Conservation (phyloP, 805 yeast species). For the Ogataea paradorogensis region DNA sequence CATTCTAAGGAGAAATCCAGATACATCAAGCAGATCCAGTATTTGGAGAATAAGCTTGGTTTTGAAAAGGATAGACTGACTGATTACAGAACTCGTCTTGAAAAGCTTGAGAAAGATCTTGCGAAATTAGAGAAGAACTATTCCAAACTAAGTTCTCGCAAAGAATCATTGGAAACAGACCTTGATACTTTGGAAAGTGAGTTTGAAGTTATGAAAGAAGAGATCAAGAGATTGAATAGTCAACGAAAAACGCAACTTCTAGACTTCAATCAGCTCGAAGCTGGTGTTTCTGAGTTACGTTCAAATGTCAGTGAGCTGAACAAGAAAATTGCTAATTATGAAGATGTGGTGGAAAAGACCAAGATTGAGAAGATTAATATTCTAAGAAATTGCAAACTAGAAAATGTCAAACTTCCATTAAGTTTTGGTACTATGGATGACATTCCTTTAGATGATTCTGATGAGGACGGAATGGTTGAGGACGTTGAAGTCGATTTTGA, state of each 20-base stretch:
- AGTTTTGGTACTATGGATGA: slow-evolving; percentile 56
- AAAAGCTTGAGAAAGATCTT: slow-evolving; percentile 40
- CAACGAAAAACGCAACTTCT: slow-evolving; percentile 16
- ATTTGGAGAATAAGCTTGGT: slow-evolving; percentile 55
- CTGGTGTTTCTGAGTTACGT: slow-evolving; percentile 27
- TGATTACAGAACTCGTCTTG: slow-evolving; percentile 48
- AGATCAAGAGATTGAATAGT: slow-evolving; percentile 24
- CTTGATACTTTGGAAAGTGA: slow-evolving; percentile 41
- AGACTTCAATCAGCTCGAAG: slow-evolving; percentile 30
- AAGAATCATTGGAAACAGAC: slow-evolving; percentile 30
- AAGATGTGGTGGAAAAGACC: slow-evolving; percentile 52
- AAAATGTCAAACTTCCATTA: slow-evolving; percentile 63
- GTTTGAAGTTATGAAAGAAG: slow-evolving; percentile 36
- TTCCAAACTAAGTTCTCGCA: slow-evolving; percentile 32
- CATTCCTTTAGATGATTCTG: slow-evolving; percentile 57
- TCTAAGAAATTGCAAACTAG: slow-evolving; percentile 72
- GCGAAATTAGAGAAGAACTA: slow-evolving; percentile 36
- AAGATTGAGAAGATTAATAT: slow-evolving; percentile 56
- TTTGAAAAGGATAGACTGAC: slow-evolving; percentile 62
- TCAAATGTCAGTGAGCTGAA: slow-evolving; percentile 30
- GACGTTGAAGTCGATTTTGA: slow-evolving; percentile 56
- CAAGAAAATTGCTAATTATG: slow-evolving; percentile 39
- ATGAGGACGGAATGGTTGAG: slow-evolving; percentile 36
- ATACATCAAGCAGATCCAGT: slow-evolving; percentile 57
- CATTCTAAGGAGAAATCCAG: slow-evolving; percentile 61